Base-by-base conservation (phyloP, 768 basidiomycete genomes). In the Strobilomyces echinocephalus region DNA sequence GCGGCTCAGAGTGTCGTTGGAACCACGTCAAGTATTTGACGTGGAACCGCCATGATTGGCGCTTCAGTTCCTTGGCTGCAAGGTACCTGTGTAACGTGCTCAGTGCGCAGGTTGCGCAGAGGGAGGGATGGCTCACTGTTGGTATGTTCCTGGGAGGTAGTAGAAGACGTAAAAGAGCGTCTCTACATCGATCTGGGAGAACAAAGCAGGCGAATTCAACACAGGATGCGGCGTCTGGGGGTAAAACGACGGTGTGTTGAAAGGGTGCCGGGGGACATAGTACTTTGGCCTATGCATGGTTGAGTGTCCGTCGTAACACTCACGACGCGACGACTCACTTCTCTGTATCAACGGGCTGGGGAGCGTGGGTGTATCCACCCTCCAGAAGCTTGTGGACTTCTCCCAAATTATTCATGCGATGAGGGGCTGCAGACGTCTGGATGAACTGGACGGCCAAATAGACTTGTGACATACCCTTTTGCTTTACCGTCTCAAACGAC, bases 1-100 rank as follows among this genome's bases (percentile, higher is more conserved):
- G 92, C 9, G 97, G 97, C 65, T 98, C 95, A 21, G 92, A 94
- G 64, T 97, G 92, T 35, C 97, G 84, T 71, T 98, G 97, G 83
- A 99, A 99, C 95, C 97, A 99, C 30, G 97, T 99, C 56, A 99
- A 75, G 69, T 97, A 99, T 73, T 98, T 97, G 56, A 97, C 91
- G 71, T 99, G 97, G 79, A 98, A 99, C 46, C 97, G 85, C 97
- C 97, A 99, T 38, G 92, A 94, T 68, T 97, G 95, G 46, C 89
- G 81, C 75, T 98, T 98, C 59, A 99, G 77, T 72, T 99, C 97
- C 66, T 91, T 92, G 6, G 97, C 97, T 2, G 97, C 95, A 46
- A 97, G 83, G 71, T 87, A 95, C 73, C 93, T 95, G 53, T 15
- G 46, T 46, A 45, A 2, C 15, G 38, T 36, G 18, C 42, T 42